Evolutionary conservation across 139 green algal genomes (phyloP), one percentile per base, ranked within the genome.

Genomic region (Limnomonas spitsbergensis): DNA sequence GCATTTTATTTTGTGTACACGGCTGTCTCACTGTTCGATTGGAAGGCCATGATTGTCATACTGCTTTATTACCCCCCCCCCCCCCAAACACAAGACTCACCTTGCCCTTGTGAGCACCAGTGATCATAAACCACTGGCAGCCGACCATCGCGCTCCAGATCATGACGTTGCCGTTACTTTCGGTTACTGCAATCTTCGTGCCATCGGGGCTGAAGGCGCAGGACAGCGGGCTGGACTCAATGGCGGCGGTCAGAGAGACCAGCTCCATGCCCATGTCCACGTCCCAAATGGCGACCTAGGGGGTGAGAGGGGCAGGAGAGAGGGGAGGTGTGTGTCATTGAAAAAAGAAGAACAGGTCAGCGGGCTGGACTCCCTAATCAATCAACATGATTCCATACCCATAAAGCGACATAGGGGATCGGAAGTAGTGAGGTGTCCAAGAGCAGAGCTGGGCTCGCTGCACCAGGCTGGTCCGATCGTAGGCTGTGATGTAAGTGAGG

Each of bases 271-370:
- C 83, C 9, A 78, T 68, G 40, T 88, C 83, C 35, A 88, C 83
- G 52, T 83, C 78, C 83, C 83, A 88, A 36, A 88, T 88, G 32
- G 83, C 78, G 4, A 87, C 81, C 79, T 84, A 52, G n/a, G n/a
- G n/a, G n/a, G n/a, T n/a, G 32, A 26, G 40, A 38, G n/a, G 36
- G 66, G 9, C 31, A 4, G 56, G 56, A n/a, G 6, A 4, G 35
- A n/a, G 67, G 24, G 29, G 67, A 7, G 3, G 67, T 20, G 67
- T 31, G 29, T 31, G 31, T 73, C 2, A 31, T 31, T 73, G 53
- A n/a, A n/a, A n/a, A n/a, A n/a, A n/a, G n/a, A n/a, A n/a, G n/a
- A n/a, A n/a, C n/a, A n/a, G n/a, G n/a, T n/a, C n/a, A n/a, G n/a
- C n/a, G n/a, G n/a, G n/a, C n/a, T n/a, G n/a, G n/a, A n/a, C n/a